Evolutionary conservation across 2,329 filamentous ascomycete genomes (phyloP).

Genomic region (Colletotrichum simmondsii): DNA sequence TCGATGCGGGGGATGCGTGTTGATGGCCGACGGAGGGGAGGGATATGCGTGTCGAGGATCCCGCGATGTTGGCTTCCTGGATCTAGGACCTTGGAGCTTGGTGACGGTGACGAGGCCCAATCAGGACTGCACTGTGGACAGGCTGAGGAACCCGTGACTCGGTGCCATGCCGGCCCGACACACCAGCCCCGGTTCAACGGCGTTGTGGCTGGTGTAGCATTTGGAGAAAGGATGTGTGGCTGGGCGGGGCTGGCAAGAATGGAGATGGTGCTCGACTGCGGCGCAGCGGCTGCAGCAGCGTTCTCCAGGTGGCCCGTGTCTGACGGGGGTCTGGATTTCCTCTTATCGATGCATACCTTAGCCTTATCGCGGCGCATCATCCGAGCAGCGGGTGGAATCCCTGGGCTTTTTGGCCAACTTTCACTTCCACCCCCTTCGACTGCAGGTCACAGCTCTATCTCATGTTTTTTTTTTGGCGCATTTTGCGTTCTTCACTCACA

Average conservation of each 20-base stretch:
- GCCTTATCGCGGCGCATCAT: slow-evolving; percentile 11
- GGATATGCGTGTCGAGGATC: slow-evolving; percentile 31
- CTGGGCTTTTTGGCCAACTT: neutral
- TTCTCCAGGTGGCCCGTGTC: slow-evolving; percentile 7
- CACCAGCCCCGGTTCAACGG: neutral
- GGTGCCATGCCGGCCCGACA: slow-evolving; percentile 26
- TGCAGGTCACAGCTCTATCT: neutral
- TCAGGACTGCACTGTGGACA: slow-evolving; percentile 26
- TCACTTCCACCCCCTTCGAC: neutral
- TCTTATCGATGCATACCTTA: slow-evolving; percentile 1
- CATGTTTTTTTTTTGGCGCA: slow-evolving; percentile 20
- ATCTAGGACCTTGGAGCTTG: slow-evolving; percentile 35
- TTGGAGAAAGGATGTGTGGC: neutral
- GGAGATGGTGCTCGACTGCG: neutral
- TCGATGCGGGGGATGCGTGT: slow-evolving; percentile 33
- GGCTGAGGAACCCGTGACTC: slow-evolving; percentile 34
- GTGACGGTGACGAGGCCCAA: slow-evolving; percentile 34
- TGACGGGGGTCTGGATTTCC: neutral
- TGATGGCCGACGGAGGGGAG: slow-evolving; percentile 36
- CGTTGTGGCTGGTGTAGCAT: slow-evolving; percentile 6
- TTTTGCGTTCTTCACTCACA: neutral
- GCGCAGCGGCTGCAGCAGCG: slow-evolving; percentile 8
- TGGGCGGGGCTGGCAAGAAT: too few relatives aligned
- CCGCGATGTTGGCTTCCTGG: slow-evolving; percentile 34
- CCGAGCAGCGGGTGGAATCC: slow-evolving; percentile 13